Base-by-base conservation (phyloP, 1,284 basidiomycete genomes). In the Papiliotrema laurentii region DNA sequence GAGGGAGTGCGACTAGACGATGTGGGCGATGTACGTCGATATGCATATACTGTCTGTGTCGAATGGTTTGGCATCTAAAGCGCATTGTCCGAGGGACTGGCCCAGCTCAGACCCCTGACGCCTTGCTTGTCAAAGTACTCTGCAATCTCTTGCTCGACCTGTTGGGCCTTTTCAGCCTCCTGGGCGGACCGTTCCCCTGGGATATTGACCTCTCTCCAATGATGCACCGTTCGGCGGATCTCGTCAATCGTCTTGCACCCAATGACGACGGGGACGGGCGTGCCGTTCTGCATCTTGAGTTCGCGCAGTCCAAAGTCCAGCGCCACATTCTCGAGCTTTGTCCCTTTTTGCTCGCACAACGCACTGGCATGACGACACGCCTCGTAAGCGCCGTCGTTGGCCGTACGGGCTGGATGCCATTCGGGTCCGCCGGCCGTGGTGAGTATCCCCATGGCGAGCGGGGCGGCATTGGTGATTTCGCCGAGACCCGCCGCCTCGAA, bases 361-460 rank as follows among this genome's bases (percentile, higher is more conserved):
- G 51, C 28, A 1, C 50, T 56, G 0, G 66, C 69, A 28, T 62
- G 54, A 9, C 54, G 38, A 1, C 59, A 58, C 1, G 61, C 61
- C 2, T 49, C 48, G 22, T 46, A 56, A 14, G 69, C 27, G 9
- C 36, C 31, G 16, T 56, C 28, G 2, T 52, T 49, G 3, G 48
- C 43, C 1, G 59, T 45, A 6, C 56, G 49, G 3, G 88, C 89
- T 7, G 93, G 92, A 66, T 97, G 93, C 94, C 93, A 97, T 0
- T 69, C 45, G 0, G 89, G 88, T 2, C 82, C 79, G 0, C 75
- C 77, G 2, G 69, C 59, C 4, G 79, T 76, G 0, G 86, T 86
- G 34, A 98, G 79, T 1, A 97, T 80, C 0, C 89, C 89, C 93
- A 97, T 97, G 60, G 83, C 85, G 45, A 97, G 79, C 2, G 94